These are phyloP conservation scores for Stephania yunnanensis DNA, from an alignment of 164 flowering plant genomes.

Conservation along the genomic window DNA sequence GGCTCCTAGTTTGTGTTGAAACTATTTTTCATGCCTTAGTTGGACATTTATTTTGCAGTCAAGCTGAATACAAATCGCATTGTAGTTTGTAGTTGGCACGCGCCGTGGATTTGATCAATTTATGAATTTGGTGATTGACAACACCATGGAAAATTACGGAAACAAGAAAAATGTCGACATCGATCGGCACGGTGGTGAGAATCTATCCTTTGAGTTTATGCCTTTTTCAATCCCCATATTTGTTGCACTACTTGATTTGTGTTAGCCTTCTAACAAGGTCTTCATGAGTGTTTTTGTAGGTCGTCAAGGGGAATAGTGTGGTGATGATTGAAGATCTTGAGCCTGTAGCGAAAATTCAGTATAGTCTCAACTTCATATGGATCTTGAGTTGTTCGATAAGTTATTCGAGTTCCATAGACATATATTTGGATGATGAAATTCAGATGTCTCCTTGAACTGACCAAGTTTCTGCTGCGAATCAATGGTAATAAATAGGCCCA, in stretches of 20 bases:
- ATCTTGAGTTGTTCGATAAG: too few species aligned
- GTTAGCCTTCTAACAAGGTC: background rate
- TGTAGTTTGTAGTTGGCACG: conserved; percentile 68
- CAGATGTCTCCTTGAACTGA: too few species aligned
- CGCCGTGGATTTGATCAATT: conserved; percentile 81
- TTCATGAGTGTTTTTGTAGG: conserved; percentile 7
- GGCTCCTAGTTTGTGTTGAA: background rate
- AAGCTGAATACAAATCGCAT: conserved; percentile 70
- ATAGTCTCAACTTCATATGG: too few species aligned
- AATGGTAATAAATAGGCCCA: too few species aligned
- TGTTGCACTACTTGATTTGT: background rate
- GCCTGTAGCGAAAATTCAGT: conserved; percentile 1
- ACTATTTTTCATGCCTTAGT: background rate
- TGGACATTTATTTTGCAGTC: conserved; percentile 35
- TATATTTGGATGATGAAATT: too few species aligned
- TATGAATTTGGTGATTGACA: conserved; percentile 74
- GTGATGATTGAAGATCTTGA: conserved; percentile 22
- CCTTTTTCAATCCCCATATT: background rate
- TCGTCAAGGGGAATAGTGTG: conserved; percentile 22
- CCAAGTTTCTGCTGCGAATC: too few species aligned
- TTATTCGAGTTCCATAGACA: too few species aligned
- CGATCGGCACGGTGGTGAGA: conserved; percentile 79
- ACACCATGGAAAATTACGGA: conserved; percentile 60
- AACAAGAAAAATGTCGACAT: conserved; percentile 45
- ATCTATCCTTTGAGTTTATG: background rate